Evolutionary conservation across 2,329 filamentous ascomycete genomes (phyloP).

Genomic region (Trichoderma oligosporum): DNA sequence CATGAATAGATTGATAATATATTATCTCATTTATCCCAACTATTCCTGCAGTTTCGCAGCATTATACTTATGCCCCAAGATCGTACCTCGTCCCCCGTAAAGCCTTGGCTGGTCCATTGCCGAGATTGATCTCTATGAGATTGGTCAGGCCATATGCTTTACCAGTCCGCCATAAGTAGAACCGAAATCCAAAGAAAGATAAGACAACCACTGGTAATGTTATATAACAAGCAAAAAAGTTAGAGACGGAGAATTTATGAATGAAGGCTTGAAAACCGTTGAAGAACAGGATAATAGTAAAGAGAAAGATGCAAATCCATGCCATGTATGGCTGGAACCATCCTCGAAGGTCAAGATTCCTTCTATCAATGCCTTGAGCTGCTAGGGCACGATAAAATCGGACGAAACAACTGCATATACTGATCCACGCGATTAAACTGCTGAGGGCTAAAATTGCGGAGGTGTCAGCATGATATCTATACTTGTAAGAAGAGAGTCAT

Average conservation of each 20-base stretch:
- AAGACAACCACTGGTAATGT: slow-evolving; percentile 29
- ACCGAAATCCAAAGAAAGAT: slow-evolving; percentile 38
- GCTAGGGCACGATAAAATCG: slow-evolving; percentile 36
- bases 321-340: slow-evolving; percentile 38
- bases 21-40: neutral
- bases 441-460: slow-evolving; percentile 11
- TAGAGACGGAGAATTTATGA: slow-evolving; percentile 35
- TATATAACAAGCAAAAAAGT: slow-evolving; percentile 42
- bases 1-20: neutral
- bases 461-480: neutral
- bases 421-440: slow-evolving; percentile 33
- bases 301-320: slow-evolving; percentile 42
- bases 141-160: slow-evolving; percentile 8
- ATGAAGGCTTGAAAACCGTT: slow-evolving; percentile 45
- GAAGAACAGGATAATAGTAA: slow-evolving; percentile 41
- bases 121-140: slow-evolving; percentile 14
- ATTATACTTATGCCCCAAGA: neutral
- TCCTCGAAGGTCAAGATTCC: slow-evolving; percentile 30
- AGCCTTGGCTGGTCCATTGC: slow-evolving; percentile 15
- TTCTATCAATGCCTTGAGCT: slow-evolving; percentile 37
- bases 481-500: neutral
- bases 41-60: neutral
- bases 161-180: slow-evolving; percentile 9
- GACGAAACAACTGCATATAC: slow-evolving; percentile 31
- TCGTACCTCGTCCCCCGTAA: slow-evolving; percentile 14